Conservation (phyloP, 2,329 filamentous ascomycete genomes). For the Colletotrichum incanum region DNA sequence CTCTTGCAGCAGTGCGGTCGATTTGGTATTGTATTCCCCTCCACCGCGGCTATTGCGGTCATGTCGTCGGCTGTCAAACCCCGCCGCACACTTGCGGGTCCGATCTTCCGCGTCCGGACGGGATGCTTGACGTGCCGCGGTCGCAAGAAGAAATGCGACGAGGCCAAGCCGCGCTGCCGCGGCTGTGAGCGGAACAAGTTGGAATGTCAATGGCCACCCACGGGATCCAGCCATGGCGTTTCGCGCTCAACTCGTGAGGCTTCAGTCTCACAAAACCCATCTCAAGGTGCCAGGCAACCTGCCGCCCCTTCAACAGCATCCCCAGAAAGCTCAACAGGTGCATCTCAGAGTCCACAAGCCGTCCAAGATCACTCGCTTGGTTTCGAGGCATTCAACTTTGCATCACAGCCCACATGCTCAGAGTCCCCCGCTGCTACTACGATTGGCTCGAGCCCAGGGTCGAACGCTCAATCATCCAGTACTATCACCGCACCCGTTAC, state of each 20-base stretch:
- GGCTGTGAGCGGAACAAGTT: conserved; percentile 53
- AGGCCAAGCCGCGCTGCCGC: conserved; percentile 59
- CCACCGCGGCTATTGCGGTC: conserved; percentile 12
- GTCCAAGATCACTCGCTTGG: neutral
- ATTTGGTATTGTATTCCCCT: neutral
- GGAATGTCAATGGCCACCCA: conserved; percentile 33
- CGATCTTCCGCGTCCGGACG: conserved; percentile 44
- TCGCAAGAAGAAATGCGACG: conserved; percentile 65
- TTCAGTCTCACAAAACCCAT: neutral
- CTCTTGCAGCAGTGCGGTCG: neutral
- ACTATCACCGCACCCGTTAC: neutral
- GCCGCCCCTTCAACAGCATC: neutral
- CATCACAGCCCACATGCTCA: conserved; percentile 17
- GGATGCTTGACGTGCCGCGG: conserved; percentile 63
- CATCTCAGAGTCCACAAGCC: neutral
- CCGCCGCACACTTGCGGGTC: conserved; percentile 35
- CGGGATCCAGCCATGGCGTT: conserved; percentile 10
- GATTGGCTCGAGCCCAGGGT: conserved; percentile 7
- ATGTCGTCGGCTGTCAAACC: conserved; percentile 28
- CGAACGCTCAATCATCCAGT: neutral
- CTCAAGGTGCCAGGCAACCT: neutral
- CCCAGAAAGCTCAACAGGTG: neutral
- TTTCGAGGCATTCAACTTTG: conserved; percentile 1
- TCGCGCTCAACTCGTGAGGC: conserved; percentile 6
- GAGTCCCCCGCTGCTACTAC: conserved; percentile 7